Base-by-base conservation (phyloP, 768 basidiomycete species). In the Pleurotus tuber-regium region DNA sequence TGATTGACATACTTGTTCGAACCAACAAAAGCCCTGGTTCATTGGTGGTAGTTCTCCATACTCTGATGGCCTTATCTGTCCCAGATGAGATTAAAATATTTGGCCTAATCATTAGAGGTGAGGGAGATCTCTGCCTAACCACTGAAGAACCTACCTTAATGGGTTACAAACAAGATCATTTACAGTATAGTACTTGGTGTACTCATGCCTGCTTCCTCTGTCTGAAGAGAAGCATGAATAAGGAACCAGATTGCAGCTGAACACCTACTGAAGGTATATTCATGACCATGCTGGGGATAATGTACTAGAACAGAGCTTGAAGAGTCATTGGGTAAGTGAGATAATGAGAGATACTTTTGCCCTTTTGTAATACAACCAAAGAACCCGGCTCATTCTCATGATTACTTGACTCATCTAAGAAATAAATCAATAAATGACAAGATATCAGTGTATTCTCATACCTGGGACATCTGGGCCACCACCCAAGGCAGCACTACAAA, bases 301-400 rank as follows among this genome's bases (percentile, higher is more conserved):
- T 55, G 39, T 12, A 52, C 19, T 24, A 43, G 14, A 31, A 21
- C 28, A 41, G 29, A 35, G 19, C 28, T n/a, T 16, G 11, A 35
- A 42, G 25, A 25, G 12, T 26, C 4, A 21, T 40, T 26, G 31
- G n/a, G 33, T 43, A 35, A 33, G 36, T 19, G 18, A 44, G 57
- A 29, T 16, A 62, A 31, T 19, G 62, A 52, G 19, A 55, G 51
- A 26, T 62, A 60, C 64, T 56, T 50, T 46, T 57, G 2, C 66
- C 72, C 14, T 62, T 60, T 23, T 64, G 64, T 60, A 72, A 73
- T 0, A 74, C 71, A 28, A 75, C 69, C 40, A 82, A 56, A 1
- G 78, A 75, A 1, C 82, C 82, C 6, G 65, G 55, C 43, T 61
- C 67, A 54, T 82, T 83, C 48, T 80, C 74, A 3, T 72, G 68